These are phyloP conservation scores for Daldinia bambusicola DNA, from an alignment of 495 filamentous ascomycete species.

Conservation along the genomic window DNA sequence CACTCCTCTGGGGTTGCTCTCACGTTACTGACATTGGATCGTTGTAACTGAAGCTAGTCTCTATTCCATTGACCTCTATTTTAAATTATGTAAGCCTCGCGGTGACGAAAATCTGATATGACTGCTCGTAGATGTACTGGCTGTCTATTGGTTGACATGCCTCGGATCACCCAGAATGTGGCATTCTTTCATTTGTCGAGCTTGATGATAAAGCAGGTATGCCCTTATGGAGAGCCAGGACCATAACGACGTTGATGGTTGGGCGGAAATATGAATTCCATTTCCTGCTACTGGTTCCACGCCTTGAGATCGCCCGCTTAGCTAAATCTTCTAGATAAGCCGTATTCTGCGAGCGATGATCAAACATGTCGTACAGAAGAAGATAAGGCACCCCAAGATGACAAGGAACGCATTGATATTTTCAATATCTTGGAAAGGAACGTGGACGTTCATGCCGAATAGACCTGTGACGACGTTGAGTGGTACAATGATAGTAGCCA, in stretches of 20 bases:
- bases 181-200: background rate
- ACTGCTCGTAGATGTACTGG: background rate
- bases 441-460: conserved; percentile 95
- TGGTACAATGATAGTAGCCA: conserved; percentile 95
- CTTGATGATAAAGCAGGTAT: too few relatives aligned
- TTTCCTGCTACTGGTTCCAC: background rate
- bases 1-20: background rate
- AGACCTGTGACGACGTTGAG: conserved; percentile 94
- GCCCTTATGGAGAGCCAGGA: background rate
- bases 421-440: conserved; percentile 70
- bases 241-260: background rate
- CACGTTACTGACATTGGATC: background rate
- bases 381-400: conserved; percentile 74
- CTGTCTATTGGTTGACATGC: background rate
- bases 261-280: background rate
- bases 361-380: conserved; percentile 66
- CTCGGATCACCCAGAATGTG: background rate
- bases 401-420: conserved; percentile 81
- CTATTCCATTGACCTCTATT: background rate
- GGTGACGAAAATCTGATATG: background rate
- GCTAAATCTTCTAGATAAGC: conserved; percentile 36
- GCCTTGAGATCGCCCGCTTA: background rate
- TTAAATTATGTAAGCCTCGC: background rate
- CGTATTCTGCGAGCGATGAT: conserved; percentile 37
- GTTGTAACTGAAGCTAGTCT: background rate